Evolutionary conservation across 176 grass and related monocot species (phyloP), one percentile per base, ranked within the genome.

Genomic region (Tillandsia fasciculata): DNA sequence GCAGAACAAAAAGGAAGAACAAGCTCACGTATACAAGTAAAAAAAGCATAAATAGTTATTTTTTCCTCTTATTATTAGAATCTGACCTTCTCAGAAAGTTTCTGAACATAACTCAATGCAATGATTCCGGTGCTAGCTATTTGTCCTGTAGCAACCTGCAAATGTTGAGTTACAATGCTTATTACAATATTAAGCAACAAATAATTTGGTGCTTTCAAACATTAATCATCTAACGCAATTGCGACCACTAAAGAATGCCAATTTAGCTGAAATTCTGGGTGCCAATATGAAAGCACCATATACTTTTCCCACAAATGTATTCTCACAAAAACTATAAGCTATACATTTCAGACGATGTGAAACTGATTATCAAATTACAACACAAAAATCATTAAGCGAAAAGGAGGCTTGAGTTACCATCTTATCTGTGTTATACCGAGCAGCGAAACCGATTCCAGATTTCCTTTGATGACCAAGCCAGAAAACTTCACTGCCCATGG

Each of bases 341-440:
- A 42, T 6, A 42, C 33, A 42, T 42, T 42, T 7, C 6, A 42
- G 33, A 42, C 33, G 33, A 42, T 42, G 33, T 42, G 33, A 57
- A 8, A 59, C 20, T 57, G 53, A 57, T 57, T 57, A 59, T 22
- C 15, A 18, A 61, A 61, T 18, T 42, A 42, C 33, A 42, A 42
- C 33, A 42, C 26, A 42, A 66, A 42, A 47, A 13, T 47, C 11
- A 13, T 28, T 12, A 42, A 42, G 22, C 4, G 18, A 65, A 65
- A 23, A 47, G 4, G 15, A 15, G 28, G 15, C 11, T 11, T 11
- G 50, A 26, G 63, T 70, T 74, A 87, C 88, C 81, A 80, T 83
- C 63, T 89, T 87, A 63, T 87, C 83, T 47, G 83, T 81, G 50
- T 87, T 83, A 78, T 96, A 96, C 29, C 86, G 89, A 78, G 81